phyloP scores from a whole-genome alignment of 2,329 filamentous ascomycete species.

The Knufia fluminis region DNA sequence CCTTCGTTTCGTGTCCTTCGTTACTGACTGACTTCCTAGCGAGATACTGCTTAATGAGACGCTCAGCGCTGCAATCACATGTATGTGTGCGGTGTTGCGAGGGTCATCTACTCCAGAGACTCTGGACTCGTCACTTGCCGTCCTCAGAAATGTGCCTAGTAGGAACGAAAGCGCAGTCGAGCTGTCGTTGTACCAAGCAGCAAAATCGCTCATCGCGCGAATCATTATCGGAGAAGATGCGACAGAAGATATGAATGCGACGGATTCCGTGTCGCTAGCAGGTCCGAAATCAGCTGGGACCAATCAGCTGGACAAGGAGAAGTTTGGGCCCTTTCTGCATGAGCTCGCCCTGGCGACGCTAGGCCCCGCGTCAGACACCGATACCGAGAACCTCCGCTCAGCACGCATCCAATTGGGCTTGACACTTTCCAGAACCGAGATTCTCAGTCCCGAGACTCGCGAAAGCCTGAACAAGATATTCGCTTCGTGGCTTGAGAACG shows the following conservation, averaged over 20 bases:
- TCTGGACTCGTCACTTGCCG: constrained; percentile 14
- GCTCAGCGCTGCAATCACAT: constrained; percentile 15
- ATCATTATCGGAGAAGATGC: constrained; percentile 3
- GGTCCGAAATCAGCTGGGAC: background rate
- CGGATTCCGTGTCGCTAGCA: background rate
- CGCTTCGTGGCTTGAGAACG: constrained; percentile 29
- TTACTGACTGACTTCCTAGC: background rate
- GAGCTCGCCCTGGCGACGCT: constrained; percentile 10
- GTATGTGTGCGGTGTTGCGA: constrained; percentile 18
- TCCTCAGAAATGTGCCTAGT: constrained; percentile 14
- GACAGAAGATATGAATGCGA: background rate
- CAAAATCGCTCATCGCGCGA: constrained; percentile 15
- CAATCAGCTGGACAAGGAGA: background rate
- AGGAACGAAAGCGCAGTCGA: constrained; percentile 12
- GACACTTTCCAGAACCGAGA: constrained; percentile 13
- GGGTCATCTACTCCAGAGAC: constrained; percentile 12
- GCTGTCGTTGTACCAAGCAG: constrained; percentile 15
- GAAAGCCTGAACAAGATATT: constrained; percentile 21
- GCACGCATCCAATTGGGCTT: constrained; percentile 18
- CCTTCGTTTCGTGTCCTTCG: background rate
- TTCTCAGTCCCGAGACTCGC: constrained; percentile 7
- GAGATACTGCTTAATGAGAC: constrained; percentile 2
- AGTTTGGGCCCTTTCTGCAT: constrained; percentile 6
- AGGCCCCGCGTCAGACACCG: constrained; percentile 10
- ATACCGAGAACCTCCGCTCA: constrained; percentile 16